phyloP scores from a whole-genome alignment of 345 rosid species.

The Eutrema heterophyllum region DNA sequence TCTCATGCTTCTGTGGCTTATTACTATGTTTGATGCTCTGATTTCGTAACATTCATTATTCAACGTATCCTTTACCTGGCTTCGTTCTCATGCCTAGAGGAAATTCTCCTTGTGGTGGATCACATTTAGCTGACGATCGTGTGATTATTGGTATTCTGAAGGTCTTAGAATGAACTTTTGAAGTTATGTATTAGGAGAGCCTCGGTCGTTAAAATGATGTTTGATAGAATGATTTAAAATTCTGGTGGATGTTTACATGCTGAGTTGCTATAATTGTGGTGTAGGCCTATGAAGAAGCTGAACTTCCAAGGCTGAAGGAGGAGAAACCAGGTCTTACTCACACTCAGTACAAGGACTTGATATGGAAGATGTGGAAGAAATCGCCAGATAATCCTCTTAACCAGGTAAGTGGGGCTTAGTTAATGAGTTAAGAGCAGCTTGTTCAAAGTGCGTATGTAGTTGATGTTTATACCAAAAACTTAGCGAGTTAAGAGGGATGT shows the following conservation, averaged over 20 bases:
- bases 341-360: conserved; percentile 90
- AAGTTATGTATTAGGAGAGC: neutral
- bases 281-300: conserved; percentile 94
- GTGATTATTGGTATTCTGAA: neutral
- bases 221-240: neutral
- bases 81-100: too few species aligned
- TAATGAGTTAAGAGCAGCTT: neutral
- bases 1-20: neutral
- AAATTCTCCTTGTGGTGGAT: too few species aligned
- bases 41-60: too few species aligned
- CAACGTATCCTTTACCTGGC: too few species aligned
- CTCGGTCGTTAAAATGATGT: neutral
- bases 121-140: neutral
- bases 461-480: neutral
- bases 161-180: too few species aligned
- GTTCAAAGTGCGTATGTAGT: neutral
- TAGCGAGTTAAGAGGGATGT: neutral
- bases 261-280: conserved; percentile 9
- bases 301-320: conserved; percentile 81
- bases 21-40: neutral
- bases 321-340: conserved; percentile 99
- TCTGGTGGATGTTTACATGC: neutral
- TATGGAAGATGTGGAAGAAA: conserved; percentile 99
- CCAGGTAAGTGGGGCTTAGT: conserved; percentile 45
- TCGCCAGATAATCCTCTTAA: conserved; percentile 98